Evolutionary conservation across 1,284 basidiomycete species (phyloP).

Genomic region (Chondrostereum purpureum): DNA sequence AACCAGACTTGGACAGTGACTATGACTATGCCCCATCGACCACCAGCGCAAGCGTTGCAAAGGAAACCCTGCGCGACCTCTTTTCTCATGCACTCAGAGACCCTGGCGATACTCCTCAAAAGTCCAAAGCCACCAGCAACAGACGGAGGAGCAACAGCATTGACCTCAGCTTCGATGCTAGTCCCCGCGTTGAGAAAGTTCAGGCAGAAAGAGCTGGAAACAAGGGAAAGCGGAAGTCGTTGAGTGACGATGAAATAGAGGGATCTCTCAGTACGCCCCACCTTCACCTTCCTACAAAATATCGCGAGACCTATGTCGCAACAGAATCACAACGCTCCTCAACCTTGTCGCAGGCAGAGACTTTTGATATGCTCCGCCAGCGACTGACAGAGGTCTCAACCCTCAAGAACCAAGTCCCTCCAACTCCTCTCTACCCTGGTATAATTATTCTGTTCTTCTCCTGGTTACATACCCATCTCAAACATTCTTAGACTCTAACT

Average conservation of each 20-base stretch:
- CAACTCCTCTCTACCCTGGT: conserved; percentile 19
- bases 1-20: conserved; percentile 58
- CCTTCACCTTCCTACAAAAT: conserved; percentile 6
- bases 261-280: conserved; percentile 41
- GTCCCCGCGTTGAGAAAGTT: conserved; percentile 36
- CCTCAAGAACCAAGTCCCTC: conserved; percentile 26
- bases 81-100: conserved; percentile 58
- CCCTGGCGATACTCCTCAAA: conserved; percentile 56
- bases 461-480: conserved; percentile 1
- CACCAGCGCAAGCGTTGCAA: conserved; percentile 41
- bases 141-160: conserved; percentile 48
- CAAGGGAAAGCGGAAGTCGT: conserved; percentile 48
- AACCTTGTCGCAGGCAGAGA: conserved; percentile 36
- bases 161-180: conserved; percentile 52
- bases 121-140: conserved; percentile 23
- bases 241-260: conserved; percentile 66
- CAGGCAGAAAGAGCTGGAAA: conserved; percentile 34
- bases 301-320: conserved; percentile 4
- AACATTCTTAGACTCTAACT: conserved; percentile 16
- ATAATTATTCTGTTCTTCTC: not conserved
- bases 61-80: conserved; percentile 52
- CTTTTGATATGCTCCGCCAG: conserved; percentile 44
- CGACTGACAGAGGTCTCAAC: conserved; percentile 35
- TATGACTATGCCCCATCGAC: conserved; percentile 31
- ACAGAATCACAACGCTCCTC: conserved; percentile 31